Conservation (phyloP, 148 eudicot species). For the Cornus suecica region DNA sequence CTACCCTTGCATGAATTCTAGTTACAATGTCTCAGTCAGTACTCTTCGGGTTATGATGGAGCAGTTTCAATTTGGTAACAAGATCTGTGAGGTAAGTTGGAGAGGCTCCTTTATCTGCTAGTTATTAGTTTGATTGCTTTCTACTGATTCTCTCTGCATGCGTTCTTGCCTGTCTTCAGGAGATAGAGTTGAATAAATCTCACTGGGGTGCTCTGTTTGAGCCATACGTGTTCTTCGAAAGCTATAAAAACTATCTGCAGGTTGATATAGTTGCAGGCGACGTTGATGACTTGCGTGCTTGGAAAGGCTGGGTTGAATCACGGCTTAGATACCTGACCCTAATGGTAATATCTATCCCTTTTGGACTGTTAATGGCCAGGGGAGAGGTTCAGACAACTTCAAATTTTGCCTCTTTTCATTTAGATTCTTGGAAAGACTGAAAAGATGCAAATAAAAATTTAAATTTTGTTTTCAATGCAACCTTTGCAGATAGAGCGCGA, state of each 20-base stretch:
- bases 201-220: conserved; percentile 70
- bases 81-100: conserved; percentile 65
- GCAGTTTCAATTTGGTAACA: conserved; percentile 70
- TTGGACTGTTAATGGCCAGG: neutral
- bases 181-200: conserved; percentile 65
- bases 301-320: conserved; percentile 98
- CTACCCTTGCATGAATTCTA: conserved; percentile 94
- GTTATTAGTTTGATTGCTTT: neutral
- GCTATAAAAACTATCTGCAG: conserved; percentile 80
- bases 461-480: neutral
- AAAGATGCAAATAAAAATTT: neutral
- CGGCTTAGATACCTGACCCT: conserved; percentile 81
- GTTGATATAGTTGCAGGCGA: conserved; percentile 70
- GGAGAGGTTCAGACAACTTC: neutral
- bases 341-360: conserved; percentile 50
- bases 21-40: conserved; percentile 88
- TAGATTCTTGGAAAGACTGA: neutral
- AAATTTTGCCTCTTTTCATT: neutral
- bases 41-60: conserved; percentile 86
- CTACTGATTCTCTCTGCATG: neutral
- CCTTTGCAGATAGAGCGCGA: conserved; percentile 83
- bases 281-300: conserved; percentile 68
- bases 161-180: conserved; percentile 37
- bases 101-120: conserved; percentile 7
- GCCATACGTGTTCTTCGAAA: conserved; percentile 74